Evolutionary conservation across 345 rosid species (phyloP).

Genomic region (Gossypium arboreum): DNA sequence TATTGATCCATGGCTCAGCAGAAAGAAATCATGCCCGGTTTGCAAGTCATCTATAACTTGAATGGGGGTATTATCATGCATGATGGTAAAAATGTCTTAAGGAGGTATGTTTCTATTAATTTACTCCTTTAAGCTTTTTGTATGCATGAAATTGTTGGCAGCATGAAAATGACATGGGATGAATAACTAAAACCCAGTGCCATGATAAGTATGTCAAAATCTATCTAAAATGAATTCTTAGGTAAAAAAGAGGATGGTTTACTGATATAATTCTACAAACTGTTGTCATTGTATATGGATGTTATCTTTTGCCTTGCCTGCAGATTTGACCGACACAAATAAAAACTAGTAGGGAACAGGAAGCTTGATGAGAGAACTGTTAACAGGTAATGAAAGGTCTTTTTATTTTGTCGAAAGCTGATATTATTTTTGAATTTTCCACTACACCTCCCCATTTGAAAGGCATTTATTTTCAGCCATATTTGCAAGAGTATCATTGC

Average conservation of each 20-base stretch:
- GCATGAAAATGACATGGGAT: no score
- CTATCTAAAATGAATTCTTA: not conserved
- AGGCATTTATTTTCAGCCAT: no score
- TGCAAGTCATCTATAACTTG: conserved; percentile 74
- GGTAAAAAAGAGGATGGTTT: not conserved
- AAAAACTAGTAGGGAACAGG: not conserved
- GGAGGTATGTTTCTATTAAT: not conserved
- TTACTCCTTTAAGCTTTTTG: not conserved
- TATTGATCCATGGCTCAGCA: conserved; percentile 89
- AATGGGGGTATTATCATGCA: conserved; percentile 6
- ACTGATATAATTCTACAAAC: not conserved
- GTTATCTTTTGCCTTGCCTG: not conserved
- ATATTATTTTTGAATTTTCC: not conserved
- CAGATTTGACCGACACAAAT: not conserved
- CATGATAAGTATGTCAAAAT: no score
- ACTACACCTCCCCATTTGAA: no score
- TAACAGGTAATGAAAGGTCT: not conserved
- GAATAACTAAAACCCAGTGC: no score
- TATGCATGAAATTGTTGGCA: not conserved
- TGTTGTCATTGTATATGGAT: no score
- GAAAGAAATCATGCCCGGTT: conserved; percentile 77
- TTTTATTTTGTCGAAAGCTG: not conserved
- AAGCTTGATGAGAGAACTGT: no score
- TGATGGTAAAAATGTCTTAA: not conserved
- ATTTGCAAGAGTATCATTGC: no score